Conservation (phyloP, 768 basidiomycete species). For the Rhodotorula graminis region DNA sequence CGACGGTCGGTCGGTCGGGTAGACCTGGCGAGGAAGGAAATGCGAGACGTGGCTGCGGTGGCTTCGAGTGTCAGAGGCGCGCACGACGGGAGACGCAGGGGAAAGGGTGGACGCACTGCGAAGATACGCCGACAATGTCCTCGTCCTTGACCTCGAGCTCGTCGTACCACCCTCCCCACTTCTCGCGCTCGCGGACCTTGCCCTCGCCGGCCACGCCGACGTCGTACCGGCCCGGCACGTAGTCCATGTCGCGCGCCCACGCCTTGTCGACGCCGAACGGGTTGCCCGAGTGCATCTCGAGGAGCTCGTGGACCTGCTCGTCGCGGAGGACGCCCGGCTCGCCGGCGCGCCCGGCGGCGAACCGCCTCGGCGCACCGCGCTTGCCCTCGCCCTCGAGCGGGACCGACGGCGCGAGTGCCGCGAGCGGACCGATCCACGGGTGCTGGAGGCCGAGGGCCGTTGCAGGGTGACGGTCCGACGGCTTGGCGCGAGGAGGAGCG, state of each 20-base stretch:
- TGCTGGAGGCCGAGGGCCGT: not conserved
- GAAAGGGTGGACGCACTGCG: not conserved
- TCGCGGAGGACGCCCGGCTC: not conserved
- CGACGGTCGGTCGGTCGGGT: not conserved
- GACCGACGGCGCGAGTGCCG: not conserved
- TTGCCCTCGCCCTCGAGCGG: not conserved
- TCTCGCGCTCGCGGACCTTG: not conserved
- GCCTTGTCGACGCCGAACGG: conserved; percentile 9
- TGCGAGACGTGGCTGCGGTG: not conserved
- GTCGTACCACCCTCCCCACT: conserved; percentile 38
- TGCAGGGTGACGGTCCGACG: not conserved
- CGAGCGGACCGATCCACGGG: not conserved
- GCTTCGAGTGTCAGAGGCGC: not conserved
- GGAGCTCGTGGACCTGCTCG: not conserved
- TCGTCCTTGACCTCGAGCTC: not conserved
- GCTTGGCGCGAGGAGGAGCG: not conserved
- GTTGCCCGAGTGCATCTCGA: conserved; percentile 3
- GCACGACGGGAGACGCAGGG: too few species aligned
- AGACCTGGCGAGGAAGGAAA: conserved; percentile 6
- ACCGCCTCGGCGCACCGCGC: not conserved
- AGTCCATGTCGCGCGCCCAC: conserved; percentile 9
- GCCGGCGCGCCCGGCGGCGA: too few species aligned
- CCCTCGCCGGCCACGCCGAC: too few species aligned
- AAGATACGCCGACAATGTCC: not conserved
- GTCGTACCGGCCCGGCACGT: conserved; percentile 21